Base-by-base conservation (phyloP, 73 alveolate species). In the Paramecium sexaurelia region DNA sequence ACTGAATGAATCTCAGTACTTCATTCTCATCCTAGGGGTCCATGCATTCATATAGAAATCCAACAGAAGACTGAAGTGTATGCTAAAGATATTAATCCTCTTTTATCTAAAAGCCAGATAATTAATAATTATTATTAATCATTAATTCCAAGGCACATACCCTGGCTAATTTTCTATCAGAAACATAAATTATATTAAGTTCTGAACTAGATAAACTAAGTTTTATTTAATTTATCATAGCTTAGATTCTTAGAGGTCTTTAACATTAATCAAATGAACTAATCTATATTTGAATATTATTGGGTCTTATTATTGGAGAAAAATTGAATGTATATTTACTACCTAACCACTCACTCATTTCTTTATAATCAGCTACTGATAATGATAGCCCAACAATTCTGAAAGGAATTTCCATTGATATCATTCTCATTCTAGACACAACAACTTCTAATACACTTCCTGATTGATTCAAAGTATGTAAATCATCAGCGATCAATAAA, bases 321-420 rank as follows among this genome's bases (percentile, higher is more conserved):
- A 95, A 96, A 91, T 95, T 97, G 95, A 91, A 96, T 13, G 95
- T 85, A 35, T 94, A 86, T 85, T 91, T 92, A n/a, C 91, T 94
- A 10, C 92, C 96, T 32, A 95, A 92, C 98, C 99, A 95, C 13
- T 95, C 96, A n/a, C 97, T 96, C 83, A 97, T 78, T 75, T 96
- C 99, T 92, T 92, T 93, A 71, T 98, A 95, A 85, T 97, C 98
- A 2, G 99, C 98, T 17, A 97, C 85, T 0, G 99, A 95, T 36
- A 96, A 85, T 1, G 98, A 95, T 43, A 97, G 88, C 17, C 96
- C 99, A 84, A 97, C 95, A 75, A 97, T 93, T 56, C 99, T 93
- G 75, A 96, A 93, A 5, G 95, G 91, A 43, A 66, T 92, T 68
- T 94, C 97, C 55, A 89, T 83, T 73, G 95, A 92, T 88, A 97